Base-by-base conservation (phyloP, 2,329 filamentous ascomycete species). In the Lizonia empirigonia region DNA sequence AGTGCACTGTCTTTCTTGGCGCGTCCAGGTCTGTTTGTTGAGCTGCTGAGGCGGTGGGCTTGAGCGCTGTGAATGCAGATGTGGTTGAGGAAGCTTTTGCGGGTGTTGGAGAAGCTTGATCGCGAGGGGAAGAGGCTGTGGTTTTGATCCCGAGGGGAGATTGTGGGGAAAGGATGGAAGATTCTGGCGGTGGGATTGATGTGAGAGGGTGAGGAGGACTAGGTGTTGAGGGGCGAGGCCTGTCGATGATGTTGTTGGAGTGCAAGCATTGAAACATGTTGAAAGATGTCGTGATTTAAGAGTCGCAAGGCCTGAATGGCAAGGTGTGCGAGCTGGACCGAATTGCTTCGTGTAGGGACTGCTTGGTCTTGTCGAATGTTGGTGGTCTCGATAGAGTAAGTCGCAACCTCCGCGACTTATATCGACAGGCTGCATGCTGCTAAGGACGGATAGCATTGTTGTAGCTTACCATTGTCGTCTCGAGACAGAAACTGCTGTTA, bases 391-490 rank as follows among this genome's bases (percentile, higher is more conserved):
- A 13, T 8, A 18, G n/a, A 22, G 7, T 13, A 16, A 32, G 10
- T 19, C 2, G 26, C 26, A 20, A 13, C 2, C 12, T 4, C 12
- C 10, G 22, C 12, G 29, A 24, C 4, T 37, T 52, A 41, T 46
- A 42, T 33, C 19, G 7, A 37, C 20, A 9, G 13, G 32, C 3
- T 3, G 22, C 9, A 19, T 15, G 18, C 36, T 23, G n/a, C 7
- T 4, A 22, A 23, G 6, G 10, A 23, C 20, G 8, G 15, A 34
- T 42, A n/a, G 20, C 34, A 47, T 52, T 52, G 42, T 52, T 18
- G 22, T n/a, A 16, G 22, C 37, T 44, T 47, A 22, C 8, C 18
- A 52, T 47, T 46, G 33, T 52, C 22, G 19, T 42, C 26, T 22
- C 16, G 3, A 4, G 5, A 16, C n/a, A 38, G 20, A 13, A 10